A percentile compares a stretch with the other conserved stretches of the same genome.
phyloP scores from a whole-genome alignment of 305 asterid genomes.

The Fraxinus greggii region DNA sequence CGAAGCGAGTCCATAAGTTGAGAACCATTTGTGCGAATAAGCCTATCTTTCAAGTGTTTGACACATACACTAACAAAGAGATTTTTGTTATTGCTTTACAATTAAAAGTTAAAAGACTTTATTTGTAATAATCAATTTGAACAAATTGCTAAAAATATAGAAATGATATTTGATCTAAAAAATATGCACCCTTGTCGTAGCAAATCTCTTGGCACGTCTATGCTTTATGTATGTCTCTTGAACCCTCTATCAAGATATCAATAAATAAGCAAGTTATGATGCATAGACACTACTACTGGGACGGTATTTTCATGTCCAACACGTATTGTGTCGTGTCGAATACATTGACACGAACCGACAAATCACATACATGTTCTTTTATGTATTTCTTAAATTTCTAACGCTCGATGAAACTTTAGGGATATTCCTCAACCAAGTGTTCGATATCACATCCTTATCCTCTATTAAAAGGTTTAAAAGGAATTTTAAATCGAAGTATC shows the following conservation, averaged over 20 bases:
- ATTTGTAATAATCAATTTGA: neutral
- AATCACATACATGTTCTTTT: neutral
- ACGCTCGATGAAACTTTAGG: too few relatives aligned
- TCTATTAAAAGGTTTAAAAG: neutral
- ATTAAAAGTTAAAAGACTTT: neutral
- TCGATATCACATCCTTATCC: neutral
- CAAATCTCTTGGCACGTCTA: neutral
- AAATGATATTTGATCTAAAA: too few relatives aligned
- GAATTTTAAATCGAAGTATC: neutral
- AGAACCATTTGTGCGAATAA: neutral
- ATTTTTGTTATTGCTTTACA: neutral
- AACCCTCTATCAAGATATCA: neutral
- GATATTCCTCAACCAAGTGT: neutral
- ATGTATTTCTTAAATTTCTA: too few relatives aligned
- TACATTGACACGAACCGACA: neutral
- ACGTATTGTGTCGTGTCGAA: neutral
- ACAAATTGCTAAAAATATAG: neutral
- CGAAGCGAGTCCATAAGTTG: neutral
- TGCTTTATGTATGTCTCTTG: too few relatives aligned
- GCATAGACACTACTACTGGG: too few relatives aligned
- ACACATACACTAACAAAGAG: neutral
- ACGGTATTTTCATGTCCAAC: neutral
- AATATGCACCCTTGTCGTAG: neutral
- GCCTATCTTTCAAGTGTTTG: neutral
- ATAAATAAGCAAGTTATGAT: neutral